A percentile compares a stretch with the other conserved stretches of the same genome.
Conservation (phyloP, 345 rosid species). For the Microcos paniculata region DNA sequence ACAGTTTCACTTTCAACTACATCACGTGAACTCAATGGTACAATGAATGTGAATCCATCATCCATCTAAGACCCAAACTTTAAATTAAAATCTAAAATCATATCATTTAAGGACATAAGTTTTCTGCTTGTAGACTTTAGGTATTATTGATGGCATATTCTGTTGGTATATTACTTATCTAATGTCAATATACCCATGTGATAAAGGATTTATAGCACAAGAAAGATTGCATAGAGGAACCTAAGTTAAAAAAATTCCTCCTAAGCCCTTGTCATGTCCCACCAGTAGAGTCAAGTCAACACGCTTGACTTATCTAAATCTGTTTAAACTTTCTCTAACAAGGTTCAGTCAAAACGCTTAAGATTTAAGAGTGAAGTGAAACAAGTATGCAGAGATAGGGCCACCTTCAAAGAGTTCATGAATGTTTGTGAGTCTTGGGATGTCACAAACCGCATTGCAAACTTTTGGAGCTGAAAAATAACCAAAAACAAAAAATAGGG, state of each 20-base stretch:
- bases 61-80: too few species aligned
- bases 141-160: too few species aligned
- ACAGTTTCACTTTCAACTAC: neutral
- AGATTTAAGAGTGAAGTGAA: neutral
- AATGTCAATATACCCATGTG: too few species aligned
- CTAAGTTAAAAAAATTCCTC: neutral
- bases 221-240: too few species aligned
- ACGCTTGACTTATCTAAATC: neutral
- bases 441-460: neutral
- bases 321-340: neutral
- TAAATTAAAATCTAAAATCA: too few species aligned
- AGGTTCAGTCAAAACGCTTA: neutral
- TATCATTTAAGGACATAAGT: too few species aligned
- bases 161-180: too few species aligned
- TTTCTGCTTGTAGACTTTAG: too few species aligned
- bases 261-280: neutral
- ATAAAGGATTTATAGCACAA: too few species aligned
- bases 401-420: neutral
- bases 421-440: neutral
- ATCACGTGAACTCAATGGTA: neutral
- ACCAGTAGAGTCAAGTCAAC: neutral
- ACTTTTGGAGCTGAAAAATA: neutral
- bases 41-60: too few species aligned
- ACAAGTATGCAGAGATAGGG: neutral
- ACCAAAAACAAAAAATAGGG: neutral